These are phyloP conservation scores for Lactifluus piperatus DNA, from an alignment of 768 basidiomycete genomes.

Conservation along the genomic window DNA sequence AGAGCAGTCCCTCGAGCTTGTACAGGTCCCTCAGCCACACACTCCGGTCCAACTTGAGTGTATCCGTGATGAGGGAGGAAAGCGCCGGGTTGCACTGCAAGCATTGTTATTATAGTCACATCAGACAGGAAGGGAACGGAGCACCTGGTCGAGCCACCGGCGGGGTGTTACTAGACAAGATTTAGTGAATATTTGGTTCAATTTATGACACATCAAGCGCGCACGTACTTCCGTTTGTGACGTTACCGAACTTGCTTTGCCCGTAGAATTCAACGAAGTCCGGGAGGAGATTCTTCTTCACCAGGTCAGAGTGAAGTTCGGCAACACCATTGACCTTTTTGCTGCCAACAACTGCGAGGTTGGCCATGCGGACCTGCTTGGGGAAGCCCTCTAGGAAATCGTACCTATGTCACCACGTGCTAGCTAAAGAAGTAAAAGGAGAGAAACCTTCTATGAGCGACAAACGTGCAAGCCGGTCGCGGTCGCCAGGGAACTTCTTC, in stretches of 20 bases:
- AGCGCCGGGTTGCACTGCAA: constrained; percentile 77
- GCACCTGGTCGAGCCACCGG: constrained; percentile 79
- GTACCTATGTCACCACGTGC: not conserved
- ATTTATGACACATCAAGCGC: not conserved
- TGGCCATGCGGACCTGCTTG: constrained; percentile 84
- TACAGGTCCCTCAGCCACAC: constrained; percentile 82
- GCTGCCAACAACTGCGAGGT: constrained; percentile 83
- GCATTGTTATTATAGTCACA: constrained; percentile 19
- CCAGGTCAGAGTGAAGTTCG: constrained; percentile 88
- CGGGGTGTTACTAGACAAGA: constrained; percentile 72
- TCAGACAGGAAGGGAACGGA: not conserved
- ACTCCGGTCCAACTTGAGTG: constrained; percentile 63
- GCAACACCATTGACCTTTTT: constrained; percentile 94
- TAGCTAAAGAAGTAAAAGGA: not conserved
- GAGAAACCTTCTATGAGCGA: constrained; percentile 77
- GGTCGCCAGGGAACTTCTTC: constrained; percentile 82
- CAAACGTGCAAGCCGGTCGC: constrained; percentile 75
- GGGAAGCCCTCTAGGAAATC: constrained; percentile 64
- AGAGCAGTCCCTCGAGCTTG: constrained; percentile 69
- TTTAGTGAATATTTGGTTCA: not conserved
- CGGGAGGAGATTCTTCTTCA: constrained; percentile 73
- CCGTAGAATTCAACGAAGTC: constrained; percentile 95
- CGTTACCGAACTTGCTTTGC: constrained; percentile 81
- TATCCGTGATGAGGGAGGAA: constrained; percentile 74
- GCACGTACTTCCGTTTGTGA: constrained; percentile 80